Percentiles rank a stretch among this genome's conserved stretches.
These are phyloP conservation scores for Alternaria arborescens DNA, from an alignment of 2,329 filamentous ascomycete genomes.

Conservation along the genomic window DNA sequence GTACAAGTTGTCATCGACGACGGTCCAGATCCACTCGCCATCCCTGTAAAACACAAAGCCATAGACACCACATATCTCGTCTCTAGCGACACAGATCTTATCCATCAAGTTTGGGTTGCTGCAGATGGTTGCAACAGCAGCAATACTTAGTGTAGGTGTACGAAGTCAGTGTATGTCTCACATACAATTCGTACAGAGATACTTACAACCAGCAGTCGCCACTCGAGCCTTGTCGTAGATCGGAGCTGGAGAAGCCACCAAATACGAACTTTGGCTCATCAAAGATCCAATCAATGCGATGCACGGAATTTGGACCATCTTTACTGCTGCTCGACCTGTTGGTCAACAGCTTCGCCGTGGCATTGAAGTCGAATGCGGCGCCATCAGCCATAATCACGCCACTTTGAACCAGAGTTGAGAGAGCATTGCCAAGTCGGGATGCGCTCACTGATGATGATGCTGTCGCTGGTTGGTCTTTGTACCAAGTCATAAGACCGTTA, in stretches of 20 bases:
- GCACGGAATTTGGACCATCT: conserved; percentile 33
- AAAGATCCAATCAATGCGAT: conserved; percentile 72
- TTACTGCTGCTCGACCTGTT: conserved; percentile 27
- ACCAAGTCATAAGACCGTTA: conserved; percentile 52
- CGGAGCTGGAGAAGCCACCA: conserved; percentile 77
- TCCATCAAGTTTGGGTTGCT: conserved; percentile 76
- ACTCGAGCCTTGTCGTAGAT: conserved; percentile 78
- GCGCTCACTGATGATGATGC: conserved; percentile 20
- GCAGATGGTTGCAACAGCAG: conserved; percentile 77
- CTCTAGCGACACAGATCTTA: conserved; percentile 74
- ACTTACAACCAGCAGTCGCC: conserved; percentile 80
- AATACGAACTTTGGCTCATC: conserved; percentile 78
- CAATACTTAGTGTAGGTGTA: conserved; percentile 56
- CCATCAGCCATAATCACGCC: conserved; percentile 31
- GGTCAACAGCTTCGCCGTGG: conserved; percentile 70
- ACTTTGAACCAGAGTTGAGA: conserved; percentile 35
- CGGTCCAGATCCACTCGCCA: conserved; percentile 79
- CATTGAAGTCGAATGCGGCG: conserved; percentile 28
- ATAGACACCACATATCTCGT: conserved; percentile 80
- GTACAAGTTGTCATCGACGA: conserved; percentile 90
- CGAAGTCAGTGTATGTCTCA: too few species aligned
- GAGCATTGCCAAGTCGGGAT: conserved; percentile 28
- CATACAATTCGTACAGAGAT: too few species aligned
- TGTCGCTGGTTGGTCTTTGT: conserved; percentile 61
- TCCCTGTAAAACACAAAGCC: conserved; percentile 82